Base-by-base conservation (phyloP, 192 early-diverging fungal species). In the Rhizoclosmatium sp. region DNA sequence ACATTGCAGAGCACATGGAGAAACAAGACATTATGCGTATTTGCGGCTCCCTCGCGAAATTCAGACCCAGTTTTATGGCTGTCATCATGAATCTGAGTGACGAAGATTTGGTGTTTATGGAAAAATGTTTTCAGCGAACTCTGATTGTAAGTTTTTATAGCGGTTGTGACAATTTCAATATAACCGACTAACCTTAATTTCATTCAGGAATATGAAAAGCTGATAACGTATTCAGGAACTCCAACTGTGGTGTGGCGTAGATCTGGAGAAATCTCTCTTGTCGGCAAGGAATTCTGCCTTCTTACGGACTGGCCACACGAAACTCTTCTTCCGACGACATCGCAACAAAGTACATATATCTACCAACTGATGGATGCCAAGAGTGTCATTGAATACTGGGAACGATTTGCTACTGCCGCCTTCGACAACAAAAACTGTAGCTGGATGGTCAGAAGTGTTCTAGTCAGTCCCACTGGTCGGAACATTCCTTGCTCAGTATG, bases 211-310 rank as follows among this genome's bases (percentile, higher is more conserved):
- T 97, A 93, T 73, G 96, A 97, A 80, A 96, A 98, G 79, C 84
- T 98, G n/a, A 96, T 98, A 64, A 92, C 91, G 3, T 97, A 93
- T 69, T 96, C 96, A 23, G 97, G 97, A 54, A 98, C 97, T 40
- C 97, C 97, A 3, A 97, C 95, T 3, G 95, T 97, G 10, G 94
- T 98, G 42, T 98, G 97, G 97, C 92, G 97, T 47, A 90, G 97
- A n/a, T 95, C 95, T 2, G 97, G 97, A 54, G 96, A 98, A 84
- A 96, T 98, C 75, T 94, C 92, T 4, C 82, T 98, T 49, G 97
- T 98, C 4, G 97, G 97, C 65, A 98, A 97, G 81, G 97, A 98
- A 80, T 98, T 98, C 78, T 95, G 94, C 5, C 86, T 98, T 23
- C 80, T 98, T 78, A 98, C 97, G 3, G 91, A 94, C 80, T 98